Conservation (phyloP, 257 asterid species). For the Salvia hispanica region DNA sequence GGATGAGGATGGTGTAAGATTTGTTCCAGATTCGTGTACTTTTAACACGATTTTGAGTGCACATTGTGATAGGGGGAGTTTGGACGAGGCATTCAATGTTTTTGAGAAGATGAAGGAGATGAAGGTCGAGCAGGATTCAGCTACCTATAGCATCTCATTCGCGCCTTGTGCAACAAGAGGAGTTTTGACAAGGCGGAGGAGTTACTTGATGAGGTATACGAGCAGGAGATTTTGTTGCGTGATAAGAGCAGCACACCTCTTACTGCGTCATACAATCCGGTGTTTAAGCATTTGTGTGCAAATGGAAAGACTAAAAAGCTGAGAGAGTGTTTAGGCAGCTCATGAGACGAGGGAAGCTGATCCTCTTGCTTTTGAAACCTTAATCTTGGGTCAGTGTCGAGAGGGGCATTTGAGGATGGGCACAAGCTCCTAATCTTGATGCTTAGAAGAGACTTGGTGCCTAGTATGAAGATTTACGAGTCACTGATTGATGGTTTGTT, state of each 20-base stretch:
- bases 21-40: slow-evolving; percentile 74
- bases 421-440: slow-evolving; percentile 62
- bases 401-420: slow-evolving; percentile 62
- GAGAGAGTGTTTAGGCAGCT: slow-evolving; percentile 74
- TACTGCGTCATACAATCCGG: slow-evolving; percentile 71
- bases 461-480: slow-evolving; percentile 52
- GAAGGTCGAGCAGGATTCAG: slow-evolving; percentile 65
- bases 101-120: slow-evolving; percentile 67
- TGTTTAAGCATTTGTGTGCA: slow-evolving; percentile 60
- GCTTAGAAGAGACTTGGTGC: slow-evolving; percentile 70
- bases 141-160: slow-evolving; percentile 64
- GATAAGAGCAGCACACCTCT: slow-evolving; percentile 57
- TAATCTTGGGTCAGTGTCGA: slow-evolving; percentile 72
- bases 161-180: slow-evolving; percentile 51
- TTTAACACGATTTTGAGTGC: slow-evolving; percentile 69
- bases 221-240: slow-evolving; percentile 50
- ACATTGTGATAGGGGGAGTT: slow-evolving; percentile 54
- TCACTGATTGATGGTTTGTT: slow-evolving; percentile 60
- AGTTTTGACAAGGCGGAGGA: slow-evolving; percentile 58
- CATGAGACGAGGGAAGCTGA: slow-evolving; percentile 75
- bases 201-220: slow-evolving; percentile 58
- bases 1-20: slow-evolving; percentile 42
- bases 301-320: slow-evolving; percentile 67
- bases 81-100: slow-evolving; percentile 53
- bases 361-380: slow-evolving; percentile 62